Evolutionary conservation across 2,329 filamentous ascomycete species (phyloP), one percentile per base, ranked within the genome.

Genomic region (Ascocoryne sarcoides): DNA sequence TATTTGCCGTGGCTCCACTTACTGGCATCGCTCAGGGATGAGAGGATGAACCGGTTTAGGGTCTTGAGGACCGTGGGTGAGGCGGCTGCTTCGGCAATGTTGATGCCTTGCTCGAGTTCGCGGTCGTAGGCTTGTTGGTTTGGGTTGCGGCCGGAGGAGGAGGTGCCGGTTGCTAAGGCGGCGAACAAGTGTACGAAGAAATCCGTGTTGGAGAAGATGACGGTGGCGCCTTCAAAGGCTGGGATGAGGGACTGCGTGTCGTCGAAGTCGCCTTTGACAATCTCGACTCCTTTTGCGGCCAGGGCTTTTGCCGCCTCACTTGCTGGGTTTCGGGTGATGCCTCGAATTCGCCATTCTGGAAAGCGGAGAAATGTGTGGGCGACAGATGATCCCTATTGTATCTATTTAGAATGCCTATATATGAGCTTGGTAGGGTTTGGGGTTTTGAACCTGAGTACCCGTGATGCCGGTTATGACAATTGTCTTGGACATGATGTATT

Each of bases 31-130:
- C 55, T 51, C 1, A 70, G 44, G 0, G 57, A 56, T 2, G 64
- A 67, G 4, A 36, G 43, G 3, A 48, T 40, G 30, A 45, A 48
- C 9, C 40, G 49, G 18, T 66, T 57, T 1, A 69, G 44, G 1
- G 48, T 55, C 0, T 42, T 34, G 23, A 26, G 12, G 1, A 64
- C 26, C 4, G 18, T 44, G 7, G 23, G 23, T 26, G 23, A 26
- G 4, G 44, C 44, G 5, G 21, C 73, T 0, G 71, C 73, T 45
- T 75, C 67, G 3, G 65, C 69, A 20, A 78, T 70, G 43, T 77
- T 78, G 45, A 64, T 67, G 0, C 73, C 72, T 39, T 76, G 68
- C 10, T 60, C 60, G 5, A 65, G 53, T 56, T 78, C 75, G 2
- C 67, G 56, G 1, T 71, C 60, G 44, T 69, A 71, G 49, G 3